Base-by-base conservation (phyloP, 2,329 filamentous ascomycete species). In the Endothia cerciana region DNA sequence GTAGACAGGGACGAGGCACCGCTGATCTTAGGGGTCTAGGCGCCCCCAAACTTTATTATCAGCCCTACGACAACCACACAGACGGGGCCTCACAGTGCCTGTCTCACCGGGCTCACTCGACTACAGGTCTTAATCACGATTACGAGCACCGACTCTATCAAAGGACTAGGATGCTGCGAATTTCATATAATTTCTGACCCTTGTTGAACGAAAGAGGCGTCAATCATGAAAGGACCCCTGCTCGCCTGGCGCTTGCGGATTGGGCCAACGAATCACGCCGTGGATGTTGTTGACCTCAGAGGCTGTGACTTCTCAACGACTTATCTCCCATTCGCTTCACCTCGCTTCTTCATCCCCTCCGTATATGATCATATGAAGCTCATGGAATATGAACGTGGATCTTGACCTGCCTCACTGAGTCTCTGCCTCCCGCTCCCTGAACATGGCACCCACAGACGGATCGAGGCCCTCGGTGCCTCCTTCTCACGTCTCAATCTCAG, bases 11-110 rank as follows among this genome's bases (percentile, higher is more conserved):
- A 61, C 49, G 41, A 28, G 57, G 57, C 6, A 28, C 38, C 36
- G 63, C 19, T 51, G 63, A 67, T 62, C 65, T n/a, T 38, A 62
- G 60, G 65, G 65, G 63, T 55, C 65, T 33, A 61, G 65, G 51
- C 41, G 28, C 41, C 57, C 62, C 62, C 13, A 64, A 64, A 64
- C 49, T 57, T 67, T 64, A 43, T 47, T 40, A 22, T 64, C 62
- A 64, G 65, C 61, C 62, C 65, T 64, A 61, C 13, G 36, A 25
- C 25, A 15, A 17, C 10, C 11, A 47, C 47, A 15, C 47, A 28
- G 5, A 22, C 15, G 22, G 13, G 10, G 22, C 17, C 4, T 51
- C 25, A 1, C 28, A 17, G 25, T 28, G 22, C 47, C 6, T 51
- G 47, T 30, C 28, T 28, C 4, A 28, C 11, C 28, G 25, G 13